Base-by-base conservation (phyloP, 148 eudicot genomes). In the Silene latifolia region DNA sequence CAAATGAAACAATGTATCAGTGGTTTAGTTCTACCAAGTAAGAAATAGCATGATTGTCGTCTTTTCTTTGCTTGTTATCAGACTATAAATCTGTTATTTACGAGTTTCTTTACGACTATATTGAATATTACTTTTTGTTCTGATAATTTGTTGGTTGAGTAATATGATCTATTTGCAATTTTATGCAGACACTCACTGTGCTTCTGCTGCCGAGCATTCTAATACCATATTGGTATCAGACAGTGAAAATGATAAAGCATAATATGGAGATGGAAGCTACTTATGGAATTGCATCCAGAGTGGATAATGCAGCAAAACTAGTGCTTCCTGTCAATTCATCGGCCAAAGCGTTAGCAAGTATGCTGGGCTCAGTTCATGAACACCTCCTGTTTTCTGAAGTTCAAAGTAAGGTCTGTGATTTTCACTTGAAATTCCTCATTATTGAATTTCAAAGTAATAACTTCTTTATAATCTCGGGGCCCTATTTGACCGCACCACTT, bases 211-310 rank as follows among this genome's bases (percentile, higher is more conserved):
- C 92, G 0, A 63, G 82, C 68, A 76, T 85, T 24, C 53, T 84
- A 25, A 69, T 87, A 29, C 86, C 91, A 14, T 80, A 80, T 69
- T 88, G 91, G 92, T 72, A 81, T 13, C 57, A 67, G 7, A 87
- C 71, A 57, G 80, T 69, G 48, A 81, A 74, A 71, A 75, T 66
- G 47, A 78, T 85, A 8, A 88, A 87, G 76, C 32, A 77, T 9
- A 67, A 80, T 39, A 75, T 82, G 56, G 66, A 76, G 46, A 69
- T 74, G 73, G 83, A 51, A 53, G 61, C 73, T 51, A 18, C 46
- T 64, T 42, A 69, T 44, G 81, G 82, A 74, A 44, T 91, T 15
- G 20, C 76, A 6, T 78, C 78, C 11, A 81, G 79, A 46, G 60
- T 90, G 53, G 83, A 79, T 35, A 67, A 72, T 56, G 76, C 73